A percentile compares a stretch with the other conserved stretches of the same genome.
These are phyloP conservation scores for Coccinonectria pachysandricola DNA, from an alignment of 2,329 filamentous ascomycete genomes.

Conservation along the genomic window DNA sequence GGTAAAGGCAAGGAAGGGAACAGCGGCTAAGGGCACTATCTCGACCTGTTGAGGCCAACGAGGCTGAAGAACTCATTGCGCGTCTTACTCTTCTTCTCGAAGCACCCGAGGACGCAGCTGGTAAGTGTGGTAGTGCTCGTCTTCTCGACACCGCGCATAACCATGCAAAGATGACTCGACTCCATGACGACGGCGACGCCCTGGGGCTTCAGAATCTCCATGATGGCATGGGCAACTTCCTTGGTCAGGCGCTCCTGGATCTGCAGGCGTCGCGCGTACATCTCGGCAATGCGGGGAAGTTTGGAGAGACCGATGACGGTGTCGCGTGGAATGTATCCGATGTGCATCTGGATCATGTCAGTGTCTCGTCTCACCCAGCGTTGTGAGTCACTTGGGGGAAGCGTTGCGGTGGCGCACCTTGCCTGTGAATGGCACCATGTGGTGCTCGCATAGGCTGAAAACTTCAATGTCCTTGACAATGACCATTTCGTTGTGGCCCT, in stretches of 20 bases:
- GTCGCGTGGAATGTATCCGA: conserved; percentile 89
- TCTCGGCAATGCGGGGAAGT: conserved; percentile 87
- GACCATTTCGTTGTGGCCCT: conserved; percentile 93
- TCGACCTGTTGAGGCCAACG: conserved; percentile 44
- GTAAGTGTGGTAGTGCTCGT: conserved; percentile 80
- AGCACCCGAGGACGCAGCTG: conserved; percentile 94
- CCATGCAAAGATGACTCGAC: conserved; percentile 94
- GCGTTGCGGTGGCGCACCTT: conserved; percentile 48
- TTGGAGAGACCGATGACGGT: conserved; percentile 94
- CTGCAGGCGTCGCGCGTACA: conserved; percentile 88
- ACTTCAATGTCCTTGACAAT: conserved; percentile 97
- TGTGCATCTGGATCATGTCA: conserved; percentile 67
- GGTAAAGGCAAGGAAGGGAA: conserved; percentile 4
- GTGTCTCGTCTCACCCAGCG: background rate
- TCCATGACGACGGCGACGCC: conserved; percentile 98
- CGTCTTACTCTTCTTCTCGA: conserved; percentile 86
- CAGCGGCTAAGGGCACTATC: conserved; percentile 4
- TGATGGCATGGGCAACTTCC: conserved; percentile 88
- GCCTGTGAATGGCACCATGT: conserved; percentile 90
- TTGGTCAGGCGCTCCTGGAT: conserved; percentile 95
- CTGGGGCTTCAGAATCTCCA: conserved; percentile 85
- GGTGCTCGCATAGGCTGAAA: conserved; percentile 91
- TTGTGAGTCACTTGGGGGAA: background rate
- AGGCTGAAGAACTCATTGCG: conserved; percentile 91
- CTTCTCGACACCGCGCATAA: conserved; percentile 97